These are phyloP conservation scores for Curvularia sp. DNA, from an alignment of 2,329 filamentous ascomycete genomes.

Conservation along the genomic window DNA sequence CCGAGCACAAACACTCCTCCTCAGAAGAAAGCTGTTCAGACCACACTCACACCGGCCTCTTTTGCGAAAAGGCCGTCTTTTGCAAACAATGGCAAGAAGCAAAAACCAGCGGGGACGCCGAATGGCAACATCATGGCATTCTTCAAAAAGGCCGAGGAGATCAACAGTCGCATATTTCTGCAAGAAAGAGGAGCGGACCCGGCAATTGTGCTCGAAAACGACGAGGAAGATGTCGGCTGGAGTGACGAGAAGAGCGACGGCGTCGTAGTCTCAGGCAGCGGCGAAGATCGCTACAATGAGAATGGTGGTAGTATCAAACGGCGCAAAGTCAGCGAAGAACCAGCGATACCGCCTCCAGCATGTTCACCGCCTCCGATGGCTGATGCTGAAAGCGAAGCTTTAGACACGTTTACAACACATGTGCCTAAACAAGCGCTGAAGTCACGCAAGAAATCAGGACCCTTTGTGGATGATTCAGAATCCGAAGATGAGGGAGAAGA, in stretches of 20 bases:
- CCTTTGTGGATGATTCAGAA: constrained; percentile 76
- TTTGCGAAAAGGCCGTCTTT: constrained; percentile 44
- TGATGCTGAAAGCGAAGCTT: constrained; percentile 15
- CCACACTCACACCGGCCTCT: constrained; percentile 41
- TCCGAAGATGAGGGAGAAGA: constrained; percentile 56
- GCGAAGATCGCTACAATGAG: constrained; percentile 53
- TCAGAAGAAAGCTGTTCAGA: constrained; percentile 40
- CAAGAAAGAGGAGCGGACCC: constrained; percentile 39
- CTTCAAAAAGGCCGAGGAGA: constrained; percentile 60
- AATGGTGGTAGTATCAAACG: constrained; percentile 52
- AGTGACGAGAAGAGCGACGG: constrained; percentile 34
- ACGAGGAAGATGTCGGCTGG: constrained; percentile 42
- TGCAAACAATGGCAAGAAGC: constrained; percentile 46
- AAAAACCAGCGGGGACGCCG: constrained; percentile 49
- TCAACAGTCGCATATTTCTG: constrained; percentile 48
- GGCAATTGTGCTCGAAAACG: constrained; percentile 28
- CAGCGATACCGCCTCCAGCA: constrained; percentile 49
- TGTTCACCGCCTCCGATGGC: constrained; percentile 39
- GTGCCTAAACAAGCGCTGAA: constrained; percentile 19
- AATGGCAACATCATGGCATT: constrained; percentile 63
- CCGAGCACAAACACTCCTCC: constrained; percentile 19
- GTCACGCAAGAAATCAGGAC: constrained; percentile 57
- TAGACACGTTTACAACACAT: constrained; percentile 15
- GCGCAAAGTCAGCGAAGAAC: constrained; percentile 47
- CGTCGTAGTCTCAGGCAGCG: constrained; percentile 26